Conservation (phyloP, 805 yeast species). For the Metschnikowia kofuensis region DNA sequence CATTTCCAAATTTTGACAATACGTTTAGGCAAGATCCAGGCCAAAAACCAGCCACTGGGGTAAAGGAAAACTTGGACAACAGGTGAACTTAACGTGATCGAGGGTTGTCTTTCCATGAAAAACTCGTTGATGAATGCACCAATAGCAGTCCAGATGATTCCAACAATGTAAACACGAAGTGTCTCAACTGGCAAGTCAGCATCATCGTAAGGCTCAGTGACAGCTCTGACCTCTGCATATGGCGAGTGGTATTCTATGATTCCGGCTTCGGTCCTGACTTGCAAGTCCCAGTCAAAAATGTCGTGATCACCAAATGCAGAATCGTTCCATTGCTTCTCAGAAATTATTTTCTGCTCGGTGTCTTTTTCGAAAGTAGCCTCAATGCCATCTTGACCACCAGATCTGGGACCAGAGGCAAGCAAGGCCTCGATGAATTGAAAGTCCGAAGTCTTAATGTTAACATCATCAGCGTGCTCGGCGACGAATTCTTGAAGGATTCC, state of each 20-base stretch:
- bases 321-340: constrained; percentile 3
- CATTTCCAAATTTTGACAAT: constrained; percentile 28
- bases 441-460: constrained; percentile 41
- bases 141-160: constrained; percentile 30
- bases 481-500: constrained; percentile 38
- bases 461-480: constrained; percentile 44
- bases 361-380: constrained; percentile 14
- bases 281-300: constrained; percentile 32
- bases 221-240: constrained; percentile 39
- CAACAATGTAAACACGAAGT: constrained; percentile 27
- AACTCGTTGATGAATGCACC: constrained; percentile 18
- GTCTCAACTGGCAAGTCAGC: constrained; percentile 36
- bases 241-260: constrained; percentile 38
- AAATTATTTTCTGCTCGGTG: not conserved
- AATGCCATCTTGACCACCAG: constrained; percentile 2
- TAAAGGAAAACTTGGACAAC: constrained; percentile 20
- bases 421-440: constrained; percentile 29
- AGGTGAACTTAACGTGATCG: constrained; percentile 12
- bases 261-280: constrained; percentile 36
- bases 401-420: constrained; percentile 8
- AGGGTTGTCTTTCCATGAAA: constrained; percentile 18
- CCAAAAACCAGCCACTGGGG: constrained; percentile 34
- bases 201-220: constrained; percentile 40
- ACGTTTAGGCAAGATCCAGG: constrained; percentile 43
- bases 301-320: not conserved